phyloP scores from a whole-genome alignment of 306 rosid species.

The Sechiopsis laciniata region DNA sequence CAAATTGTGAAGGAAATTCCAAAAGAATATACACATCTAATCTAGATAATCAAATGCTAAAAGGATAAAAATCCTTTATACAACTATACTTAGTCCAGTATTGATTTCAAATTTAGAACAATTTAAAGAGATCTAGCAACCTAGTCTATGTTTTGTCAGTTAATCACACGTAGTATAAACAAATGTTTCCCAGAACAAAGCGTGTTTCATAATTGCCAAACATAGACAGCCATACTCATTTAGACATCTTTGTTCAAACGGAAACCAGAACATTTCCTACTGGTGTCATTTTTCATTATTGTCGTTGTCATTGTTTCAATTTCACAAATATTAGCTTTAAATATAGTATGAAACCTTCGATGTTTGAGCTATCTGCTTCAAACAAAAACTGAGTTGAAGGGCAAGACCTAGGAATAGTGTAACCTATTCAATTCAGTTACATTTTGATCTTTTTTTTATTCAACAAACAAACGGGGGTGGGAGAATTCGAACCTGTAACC shows the following conservation, averaged over 20 bases:
- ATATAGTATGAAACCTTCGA: not conserved
- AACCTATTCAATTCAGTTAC: constrained; percentile 8
- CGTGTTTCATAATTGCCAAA: not conserved
- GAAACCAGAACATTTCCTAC: not conserved
- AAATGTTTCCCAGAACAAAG: not conserved
- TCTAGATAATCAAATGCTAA: not conserved
- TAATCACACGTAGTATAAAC: not conserved
- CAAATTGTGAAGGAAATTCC: not conserved
- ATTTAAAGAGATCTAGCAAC: not conserved
- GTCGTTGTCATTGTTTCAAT: not conserved
- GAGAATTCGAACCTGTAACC: too few relatives aligned
- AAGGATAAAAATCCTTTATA: not conserved
- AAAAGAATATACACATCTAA: not conserved
- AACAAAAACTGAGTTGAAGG: not conserved
- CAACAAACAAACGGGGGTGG: too few relatives aligned
- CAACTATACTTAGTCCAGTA: constrained; percentile 1
- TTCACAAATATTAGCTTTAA: not conserved
- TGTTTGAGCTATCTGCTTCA: constrained; percentile 1
- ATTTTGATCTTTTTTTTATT: not conserved
- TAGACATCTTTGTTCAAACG: not conserved
- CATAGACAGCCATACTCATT: not conserved
- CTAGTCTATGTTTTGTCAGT: constrained; percentile 5
- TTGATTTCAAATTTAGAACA: not conserved
- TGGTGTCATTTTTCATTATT: not conserved
- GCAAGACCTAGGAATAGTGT: not conserved